A percentile compares a stretch with the other conserved stretches of the same genome.
Conservation (phyloP, 495 filamentous ascomycete species). For the Talaromyces stipitatus region DNA sequence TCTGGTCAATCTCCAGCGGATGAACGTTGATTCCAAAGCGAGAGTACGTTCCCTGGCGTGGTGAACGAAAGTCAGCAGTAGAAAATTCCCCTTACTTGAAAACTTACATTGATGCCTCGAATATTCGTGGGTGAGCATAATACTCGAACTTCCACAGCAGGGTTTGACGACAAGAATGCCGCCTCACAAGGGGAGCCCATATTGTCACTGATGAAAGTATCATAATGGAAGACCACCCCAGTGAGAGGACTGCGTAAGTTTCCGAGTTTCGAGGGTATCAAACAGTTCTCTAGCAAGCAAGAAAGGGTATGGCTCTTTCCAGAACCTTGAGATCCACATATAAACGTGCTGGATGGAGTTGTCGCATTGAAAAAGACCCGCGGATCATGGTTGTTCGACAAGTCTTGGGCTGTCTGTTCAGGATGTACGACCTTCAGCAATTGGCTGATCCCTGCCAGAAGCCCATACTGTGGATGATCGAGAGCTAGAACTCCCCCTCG, state of each 20-base stretch:
- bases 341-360: constrained; percentile 60
- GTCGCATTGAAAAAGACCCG: constrained; percentile 60
- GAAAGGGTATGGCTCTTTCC: constrained; percentile 71
- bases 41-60: constrained; percentile 12
- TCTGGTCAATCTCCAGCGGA: constrained; percentile 48
- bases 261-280: too few species aligned
- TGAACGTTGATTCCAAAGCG: constrained; percentile 38
- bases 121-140: constrained; percentile 58
- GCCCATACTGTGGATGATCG: too few species aligned
- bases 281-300: constrained; percentile 60
- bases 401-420: too few species aligned
- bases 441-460: too few species aligned
- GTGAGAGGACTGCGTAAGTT: constrained; percentile 44
- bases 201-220: constrained; percentile 48
- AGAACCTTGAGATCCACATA: constrained; percentile 70
- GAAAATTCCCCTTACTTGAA: too few species aligned
- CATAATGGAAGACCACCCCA: constrained; percentile 64
- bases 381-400: too few species aligned
- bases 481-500: too few species aligned
- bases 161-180: constrained; percentile 52
- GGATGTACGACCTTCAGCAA: too few species aligned
- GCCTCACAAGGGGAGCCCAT: constrained; percentile 57
- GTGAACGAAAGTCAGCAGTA: too few species aligned
- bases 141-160: constrained; percentile 49
- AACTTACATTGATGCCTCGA: constrained; percentile 31